Percentiles rank a stretch among this genome's conserved stretches.
Evolutionary conservation across 176 grass and related monocot species (phyloP).

Genomic region (Bonia amplexicaulis): DNA sequence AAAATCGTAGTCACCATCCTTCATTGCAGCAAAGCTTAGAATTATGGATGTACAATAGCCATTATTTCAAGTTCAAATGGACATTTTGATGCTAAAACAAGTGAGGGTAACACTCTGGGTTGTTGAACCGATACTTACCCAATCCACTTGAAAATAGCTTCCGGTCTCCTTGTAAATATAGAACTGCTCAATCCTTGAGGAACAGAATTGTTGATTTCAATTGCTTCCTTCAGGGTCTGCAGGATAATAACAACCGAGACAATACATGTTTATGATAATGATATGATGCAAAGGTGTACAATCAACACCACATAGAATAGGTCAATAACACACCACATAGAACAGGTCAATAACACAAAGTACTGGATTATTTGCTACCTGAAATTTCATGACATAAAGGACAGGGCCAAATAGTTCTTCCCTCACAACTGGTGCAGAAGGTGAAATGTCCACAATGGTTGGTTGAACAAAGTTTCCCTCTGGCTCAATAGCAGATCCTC

Average conservation of each 20-base stretch:
- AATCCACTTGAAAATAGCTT: conserved; percentile 96
- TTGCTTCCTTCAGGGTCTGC: conserved; percentile 86
- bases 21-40: neutral
- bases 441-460: conserved; percentile 86
- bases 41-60: neutral
- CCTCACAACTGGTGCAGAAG: conserved; percentile 71
- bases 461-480: conserved; percentile 87
- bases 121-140: conserved; percentile 60
- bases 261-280: neutral
- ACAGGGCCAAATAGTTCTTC: conserved; percentile 96
- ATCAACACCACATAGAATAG: neutral
- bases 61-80: neutral
- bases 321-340: neutral
- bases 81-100: neutral
- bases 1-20: neutral
- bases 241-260: neutral
- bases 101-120: neutral
- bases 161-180: conserved; percentile 87
- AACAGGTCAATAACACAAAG: conserved; percentile 9
- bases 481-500: conserved; percentile 76
- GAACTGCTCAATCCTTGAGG: conserved; percentile 96
- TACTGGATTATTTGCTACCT: conserved; percentile 41
- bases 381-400: conserved; percentile 97
- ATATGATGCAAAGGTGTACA: neutral
- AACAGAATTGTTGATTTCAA: conserved; percentile 97